Conservation (phyloP, 208 protist species). For the Trypanosomatidae sp. region DNA sequence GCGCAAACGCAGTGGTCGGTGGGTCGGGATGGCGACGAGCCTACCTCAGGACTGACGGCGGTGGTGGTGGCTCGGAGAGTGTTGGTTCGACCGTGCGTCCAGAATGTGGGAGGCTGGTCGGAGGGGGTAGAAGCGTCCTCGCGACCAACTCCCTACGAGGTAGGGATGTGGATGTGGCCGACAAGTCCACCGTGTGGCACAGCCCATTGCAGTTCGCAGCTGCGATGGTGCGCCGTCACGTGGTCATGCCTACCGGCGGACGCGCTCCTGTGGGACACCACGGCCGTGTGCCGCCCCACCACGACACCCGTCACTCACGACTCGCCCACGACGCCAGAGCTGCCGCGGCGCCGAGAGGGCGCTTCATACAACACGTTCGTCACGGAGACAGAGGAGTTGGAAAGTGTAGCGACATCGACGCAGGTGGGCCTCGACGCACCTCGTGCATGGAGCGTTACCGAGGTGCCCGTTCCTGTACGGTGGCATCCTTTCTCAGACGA, state of each 20-base stretch:
- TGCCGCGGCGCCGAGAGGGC: neutral
- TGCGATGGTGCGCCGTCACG: conserved; percentile 9
- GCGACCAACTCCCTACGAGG: neutral
- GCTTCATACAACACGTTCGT: conserved; percentile 13
- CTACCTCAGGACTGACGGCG: neutral
- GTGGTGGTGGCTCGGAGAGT: conserved; percentile 16
- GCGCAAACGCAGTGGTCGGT: conserved; percentile 36
- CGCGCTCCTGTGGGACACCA: conserved; percentile 21
- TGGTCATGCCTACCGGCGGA: neutral
- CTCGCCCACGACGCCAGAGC: neutral
- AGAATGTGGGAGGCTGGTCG: neutral
- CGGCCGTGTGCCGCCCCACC: neutral
- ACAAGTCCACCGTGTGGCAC: neutral
- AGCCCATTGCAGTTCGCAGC: neutral
- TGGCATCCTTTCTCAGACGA: conserved; percentile 13
- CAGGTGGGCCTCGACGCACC: neutral
- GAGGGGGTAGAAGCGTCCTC: neutral
- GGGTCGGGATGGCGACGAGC: neutral
- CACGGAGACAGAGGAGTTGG: conserved; percentile 4
- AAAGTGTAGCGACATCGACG: neutral
- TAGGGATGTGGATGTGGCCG: conserved; percentile 22
- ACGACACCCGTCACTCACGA: neutral
- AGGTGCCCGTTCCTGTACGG: conserved; percentile 24
- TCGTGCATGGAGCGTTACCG: conserved; percentile 14
- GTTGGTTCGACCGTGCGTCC: conserved; percentile 8